Conservation (phyloP, 495 filamentous ascomycete species). For the Talaromyces nanjingensis region DNA sequence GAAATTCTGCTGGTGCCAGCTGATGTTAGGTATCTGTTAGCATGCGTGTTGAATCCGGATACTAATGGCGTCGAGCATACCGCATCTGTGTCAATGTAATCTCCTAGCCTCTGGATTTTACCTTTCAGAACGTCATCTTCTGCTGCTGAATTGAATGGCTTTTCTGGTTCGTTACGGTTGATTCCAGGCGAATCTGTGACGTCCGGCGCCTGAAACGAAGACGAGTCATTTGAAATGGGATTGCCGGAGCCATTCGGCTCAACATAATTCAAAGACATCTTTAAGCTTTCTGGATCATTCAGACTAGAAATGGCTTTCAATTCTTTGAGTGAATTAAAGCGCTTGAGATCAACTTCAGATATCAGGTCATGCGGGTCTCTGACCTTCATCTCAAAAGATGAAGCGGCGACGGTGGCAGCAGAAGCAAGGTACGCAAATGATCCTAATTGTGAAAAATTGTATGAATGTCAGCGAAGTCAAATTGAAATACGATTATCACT, state of each 20-base stretch:
- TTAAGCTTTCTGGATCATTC: too few species aligned
- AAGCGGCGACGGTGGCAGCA: constrained; percentile 36
- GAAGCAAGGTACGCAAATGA: constrained; percentile 34
- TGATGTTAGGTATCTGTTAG: constrained; percentile 4
- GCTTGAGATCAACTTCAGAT: constrained; percentile 18
- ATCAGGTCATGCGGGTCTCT: constrained; percentile 24
- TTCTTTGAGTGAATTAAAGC: constrained; percentile 16
- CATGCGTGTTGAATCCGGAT: neutral
- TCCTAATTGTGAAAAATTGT: constrained; percentile 16
- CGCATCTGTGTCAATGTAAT: constrained; percentile 38
- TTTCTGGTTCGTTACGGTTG: neutral
- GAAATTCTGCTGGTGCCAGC: constrained; percentile 27
- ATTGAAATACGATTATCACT: neutral
- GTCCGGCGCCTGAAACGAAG: neutral
- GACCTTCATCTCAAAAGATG: constrained; percentile 30
- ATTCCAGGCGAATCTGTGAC: neutral
- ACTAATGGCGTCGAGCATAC: constrained; percentile 6
- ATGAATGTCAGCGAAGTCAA: neutral
- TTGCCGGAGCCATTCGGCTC: neutral
- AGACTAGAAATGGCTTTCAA: neutral
- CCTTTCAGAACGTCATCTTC: constrained; percentile 10
- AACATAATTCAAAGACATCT: neutral
- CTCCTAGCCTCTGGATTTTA: constrained; percentile 29
- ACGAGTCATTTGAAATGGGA: neutral
- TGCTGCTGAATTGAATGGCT: neutral